These are phyloP conservation scores for Retiboletus fuscus DNA, from an alignment of 1,284 basidiomycete genomes.

Conservation along the genomic window DNA sequence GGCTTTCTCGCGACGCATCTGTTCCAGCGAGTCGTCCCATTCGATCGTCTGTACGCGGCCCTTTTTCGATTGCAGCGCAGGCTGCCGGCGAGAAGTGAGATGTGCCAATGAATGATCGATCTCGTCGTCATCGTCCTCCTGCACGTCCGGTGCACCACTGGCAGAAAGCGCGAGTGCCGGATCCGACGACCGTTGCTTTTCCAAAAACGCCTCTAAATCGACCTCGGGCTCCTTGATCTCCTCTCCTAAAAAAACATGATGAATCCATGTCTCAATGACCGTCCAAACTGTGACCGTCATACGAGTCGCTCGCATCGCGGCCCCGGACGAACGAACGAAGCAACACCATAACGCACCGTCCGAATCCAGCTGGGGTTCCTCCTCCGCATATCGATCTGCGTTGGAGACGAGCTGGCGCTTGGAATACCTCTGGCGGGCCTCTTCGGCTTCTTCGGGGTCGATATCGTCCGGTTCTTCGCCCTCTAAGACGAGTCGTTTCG, in stretches of 20 bases:
- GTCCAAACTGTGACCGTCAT: background rate
- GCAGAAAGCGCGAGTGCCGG: background rate
- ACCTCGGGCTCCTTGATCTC: slow-evolving; percentile 77
- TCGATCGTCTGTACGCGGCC: slow-evolving; percentile 71
- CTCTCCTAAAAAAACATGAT: slow-evolving; percentile 60
- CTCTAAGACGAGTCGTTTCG: slow-evolving; percentile 67
- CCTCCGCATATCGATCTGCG: slow-evolving; percentile 76
- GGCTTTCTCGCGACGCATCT: slow-evolving; percentile 73
- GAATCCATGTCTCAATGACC: background rate
- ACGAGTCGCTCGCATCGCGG: background rate
- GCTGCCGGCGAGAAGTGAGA: slow-evolving; percentile 52
- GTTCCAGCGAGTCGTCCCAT: slow-evolving; percentile 74
- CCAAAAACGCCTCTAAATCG: slow-evolving; percentile 74
- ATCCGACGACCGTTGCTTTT: slow-evolving; percentile 66
- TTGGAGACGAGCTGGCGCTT: slow-evolving; percentile 72
- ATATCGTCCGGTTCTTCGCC: slow-evolving; percentile 58
- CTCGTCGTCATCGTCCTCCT: slow-evolving; percentile 66
- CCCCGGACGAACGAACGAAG: background rate
- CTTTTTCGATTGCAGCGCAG: slow-evolving; percentile 57
- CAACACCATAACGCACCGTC: slow-evolving; percentile 58
- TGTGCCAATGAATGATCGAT: slow-evolving; percentile 70
- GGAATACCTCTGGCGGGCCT: slow-evolving; percentile 62
- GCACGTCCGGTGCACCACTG: slow-evolving; percentile 19
- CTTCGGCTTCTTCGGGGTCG: slow-evolving; percentile 63
- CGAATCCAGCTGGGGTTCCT: slow-evolving; percentile 71